Percentiles rank a stretch among this genome's conserved stretches.
Conservation (phyloP, 2,329 filamentous ascomycete genomes). For the Alternaria conjuncta region DNA sequence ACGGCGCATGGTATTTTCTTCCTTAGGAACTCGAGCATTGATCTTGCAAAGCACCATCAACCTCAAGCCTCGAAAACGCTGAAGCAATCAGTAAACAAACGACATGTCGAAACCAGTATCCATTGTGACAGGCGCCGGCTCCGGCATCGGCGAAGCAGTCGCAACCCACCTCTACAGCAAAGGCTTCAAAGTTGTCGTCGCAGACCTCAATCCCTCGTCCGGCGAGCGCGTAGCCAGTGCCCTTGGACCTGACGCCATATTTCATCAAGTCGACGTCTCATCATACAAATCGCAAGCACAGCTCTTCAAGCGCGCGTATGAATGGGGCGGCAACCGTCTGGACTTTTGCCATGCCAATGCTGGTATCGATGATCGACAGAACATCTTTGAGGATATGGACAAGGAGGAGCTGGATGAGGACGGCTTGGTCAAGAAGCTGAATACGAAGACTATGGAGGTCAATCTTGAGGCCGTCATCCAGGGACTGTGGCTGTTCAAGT, state of each 20-base stretch:
- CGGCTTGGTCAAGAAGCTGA: slow-evolving; percentile 46
- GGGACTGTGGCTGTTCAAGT: slow-evolving; percentile 52
- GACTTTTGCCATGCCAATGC: slow-evolving; percentile 55
- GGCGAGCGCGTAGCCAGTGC: slow-evolving; percentile 33
- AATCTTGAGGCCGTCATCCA: slow-evolving; percentile 52
- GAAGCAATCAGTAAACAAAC: too few relatives aligned
- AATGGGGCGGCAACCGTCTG: slow-evolving; percentile 52
- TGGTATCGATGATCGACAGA: slow-evolving; percentile 50
- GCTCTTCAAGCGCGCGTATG: slow-evolving; percentile 50
- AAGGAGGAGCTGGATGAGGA: slow-evolving; percentile 43
- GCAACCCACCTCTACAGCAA: slow-evolving; percentile 50
- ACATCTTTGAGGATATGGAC: slow-evolving; percentile 42
- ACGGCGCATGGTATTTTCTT: too few relatives aligned
- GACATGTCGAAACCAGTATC: slow-evolving; percentile 50
- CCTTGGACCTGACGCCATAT: slow-evolving; percentile 41
- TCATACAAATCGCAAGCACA: slow-evolving; percentile 48
- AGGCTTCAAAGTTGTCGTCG: slow-evolving; percentile 53
- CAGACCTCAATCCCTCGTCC: slow-evolving; percentile 50
- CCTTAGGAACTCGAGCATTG: too few relatives aligned
- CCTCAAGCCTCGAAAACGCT: too few relatives aligned
- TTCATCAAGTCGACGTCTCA: slow-evolving; percentile 51
- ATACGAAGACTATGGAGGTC: slow-evolving; percentile 49
- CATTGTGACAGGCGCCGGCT: slow-evolving; percentile 55
- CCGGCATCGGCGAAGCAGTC: slow-evolving; percentile 54
- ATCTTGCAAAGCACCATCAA: too few relatives aligned